phyloP scores from a whole-genome alignment of 768 basidiomycete species.

The Boletus sp. region DNA sequence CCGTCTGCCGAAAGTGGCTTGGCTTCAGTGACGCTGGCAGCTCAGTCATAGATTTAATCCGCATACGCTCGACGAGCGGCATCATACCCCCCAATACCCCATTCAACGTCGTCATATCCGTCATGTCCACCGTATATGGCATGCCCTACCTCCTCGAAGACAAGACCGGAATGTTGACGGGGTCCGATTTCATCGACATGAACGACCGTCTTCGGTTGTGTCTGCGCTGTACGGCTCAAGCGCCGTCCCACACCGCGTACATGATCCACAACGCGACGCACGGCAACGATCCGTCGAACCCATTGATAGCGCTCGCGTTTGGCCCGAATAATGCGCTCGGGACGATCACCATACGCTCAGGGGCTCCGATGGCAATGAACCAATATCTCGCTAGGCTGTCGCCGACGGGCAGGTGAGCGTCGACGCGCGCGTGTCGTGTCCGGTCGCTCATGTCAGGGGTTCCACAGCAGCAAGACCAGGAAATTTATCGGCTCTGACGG shows the following conservation, averaged over 20 bases:
- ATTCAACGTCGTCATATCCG: neutral
- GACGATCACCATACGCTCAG: constrained; percentile 44
- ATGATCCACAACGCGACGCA: constrained; percentile 47
- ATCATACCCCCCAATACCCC: neutral
- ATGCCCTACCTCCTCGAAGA: constrained; percentile 67
- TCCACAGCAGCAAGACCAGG: constrained; percentile 42
- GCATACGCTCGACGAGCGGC: neutral
- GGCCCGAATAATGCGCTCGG: constrained; percentile 50
- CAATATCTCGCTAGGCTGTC: constrained; percentile 48
- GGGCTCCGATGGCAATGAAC: constrained; percentile 44
- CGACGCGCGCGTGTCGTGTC: neutral
- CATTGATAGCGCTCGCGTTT: constrained; percentile 52
- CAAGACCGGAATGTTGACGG: constrained; percentile 50
- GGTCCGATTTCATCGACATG: constrained; percentile 61
- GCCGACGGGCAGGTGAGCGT: constrained; percentile 41
- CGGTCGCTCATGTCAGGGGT: constrained; percentile 3
- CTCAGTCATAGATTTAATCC: constrained; percentile 25
- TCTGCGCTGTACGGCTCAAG: constrained; percentile 47
- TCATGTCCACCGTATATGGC: constrained; percentile 44
- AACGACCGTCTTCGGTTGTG: constrained; percentile 56
- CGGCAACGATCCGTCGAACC: constrained; percentile 30
- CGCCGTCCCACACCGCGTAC: constrained; percentile 44
- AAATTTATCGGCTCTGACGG: constrained; percentile 61
- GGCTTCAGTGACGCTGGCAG: constrained; percentile 10
- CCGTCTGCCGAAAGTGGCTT: constrained; percentile 24